Base-by-base conservation (phyloP, 2,329 filamentous ascomycete species). In the Aspergillus pseudonomiae region DNA sequence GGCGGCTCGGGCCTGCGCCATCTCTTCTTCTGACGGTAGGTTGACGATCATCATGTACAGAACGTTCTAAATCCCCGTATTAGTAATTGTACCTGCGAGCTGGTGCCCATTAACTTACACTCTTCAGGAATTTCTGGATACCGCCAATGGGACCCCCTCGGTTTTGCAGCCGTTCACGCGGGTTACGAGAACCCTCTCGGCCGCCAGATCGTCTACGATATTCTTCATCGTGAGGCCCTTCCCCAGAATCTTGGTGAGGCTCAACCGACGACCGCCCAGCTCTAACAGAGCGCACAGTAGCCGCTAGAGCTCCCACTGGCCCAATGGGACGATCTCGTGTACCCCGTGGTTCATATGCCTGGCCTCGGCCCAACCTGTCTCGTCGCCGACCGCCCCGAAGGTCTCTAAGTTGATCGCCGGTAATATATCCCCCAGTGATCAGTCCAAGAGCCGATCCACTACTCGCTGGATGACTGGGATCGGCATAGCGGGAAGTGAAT, bases 11-110 rank as follows among this genome's bases (percentile, higher is more conserved):
- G 71, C 72, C 26, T 65, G 63, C 39, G 39, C 69, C 60, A 84
- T 71, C 64, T 84, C 82, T 24, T 78, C 75, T 12, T 80, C 77
- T 0, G 74, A 75, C 0, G 83, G 83, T 75, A 84, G 74, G 62
- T 85, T 84, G 16, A 84, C 82, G 61, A 85, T 79, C 73, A 84
- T 80, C 60, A 86, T 65, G 66, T 84, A 86, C 34, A 85, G 65
- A 19, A 84, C 80, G 71, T 83, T 78, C 78, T 83, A 62, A 4
- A n/a, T 24, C 53, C 30, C 32, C n/a, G 19, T 52, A 45, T 53
- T 46, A 24, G 36, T 11, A n/a, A 24, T 21, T 12, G 32, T 19
- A 56, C 21, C 10, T n/a, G 6, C 2, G 14, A 7, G 6, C 12
- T 26, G 3, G 19, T 26, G n/a, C 21, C 9, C 19, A 14, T 46